Base-by-base conservation (phyloP, 169 alveolate genomes). In the Hepatocystis sp. region DNA sequence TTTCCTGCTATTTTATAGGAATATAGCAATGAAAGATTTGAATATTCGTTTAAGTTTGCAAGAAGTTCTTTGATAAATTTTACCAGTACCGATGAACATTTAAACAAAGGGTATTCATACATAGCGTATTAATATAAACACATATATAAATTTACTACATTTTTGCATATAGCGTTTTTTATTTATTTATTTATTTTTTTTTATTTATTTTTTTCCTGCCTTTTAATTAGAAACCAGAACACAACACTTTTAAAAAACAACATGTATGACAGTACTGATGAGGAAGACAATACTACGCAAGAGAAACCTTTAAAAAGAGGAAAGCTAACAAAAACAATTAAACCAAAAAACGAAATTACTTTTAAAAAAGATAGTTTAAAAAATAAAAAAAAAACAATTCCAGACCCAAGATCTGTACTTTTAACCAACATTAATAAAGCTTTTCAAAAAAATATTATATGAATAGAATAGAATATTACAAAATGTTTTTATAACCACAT, bases 381-480 rank as follows among this genome's bases (percentile, higher is more conserved):
- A 23, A 68, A 56, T 42, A 67, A 52, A 53, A 47, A 61, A 8
- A 71, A 32, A n/a, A 53, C 13, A 55, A 71, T 71, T 49, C 30
- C 28, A 21, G 86, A 71, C 39, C 86, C 86, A 0, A 27, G 86
- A 42, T 71, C 71, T 32, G 78, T 71, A 3, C 86, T 71, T 32
- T 64, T 71, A 51, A 64, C 76, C 47, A 71, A 71, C 40, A 71
- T 71, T 71, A 71, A 71, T 58, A 71, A 56, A 36, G 86, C 86
- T 30, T 71, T 71, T 34, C 78, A 71, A 36, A 71, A 71, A 39
- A 71, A 71, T 34, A 71, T 71, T n/a, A 71, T 71, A 56, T 71
- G 58, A 28, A 36, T 4, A 30, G 30, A 2, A 34, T 36, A 15
- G 39, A 21, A 52, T 19, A 1, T 39, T 1, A 3, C n/a, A 53